Percentiles rank a stretch among this genome's conserved stretches.
These are phyloP conservation scores for Tripterygium wilfordii DNA, from an alignment of 177 flowering plant species.

Conservation along the genomic window DNA sequence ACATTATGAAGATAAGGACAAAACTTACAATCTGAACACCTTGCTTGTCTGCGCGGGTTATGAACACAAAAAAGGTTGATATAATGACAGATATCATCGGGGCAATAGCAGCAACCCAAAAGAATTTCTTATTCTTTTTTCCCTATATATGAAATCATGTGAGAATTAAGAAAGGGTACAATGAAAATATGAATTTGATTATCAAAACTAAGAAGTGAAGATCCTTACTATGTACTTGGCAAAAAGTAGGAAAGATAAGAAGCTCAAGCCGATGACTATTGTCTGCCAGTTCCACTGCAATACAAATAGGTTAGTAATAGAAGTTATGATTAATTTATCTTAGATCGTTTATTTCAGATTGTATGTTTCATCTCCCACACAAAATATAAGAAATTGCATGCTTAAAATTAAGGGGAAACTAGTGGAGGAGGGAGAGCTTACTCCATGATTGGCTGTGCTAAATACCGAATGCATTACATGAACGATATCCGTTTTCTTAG, in stretches of 20 bases:
- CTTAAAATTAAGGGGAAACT: neutral
- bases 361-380: too few species aligned
- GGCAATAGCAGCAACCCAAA: slow-evolving; percentile 93
- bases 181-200: neutral
- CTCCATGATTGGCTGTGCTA: slow-evolving; percentile 66
- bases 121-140: slow-evolving; percentile 72
- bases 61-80: slow-evolving; percentile 77
- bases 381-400: too few species aligned
- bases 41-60: slow-evolving; percentile 75
- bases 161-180: slow-evolving; percentile 1
- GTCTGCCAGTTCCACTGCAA: slow-evolving; percentile 99
- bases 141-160: slow-evolving; percentile 46
- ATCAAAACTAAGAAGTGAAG: neutral
- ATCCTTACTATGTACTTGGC: slow-evolving; percentile 78
- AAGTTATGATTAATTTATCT: too few species aligned
- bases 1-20: neutral
- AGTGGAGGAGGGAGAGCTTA: slow-evolving; percentile 20
- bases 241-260: slow-evolving; percentile 64
- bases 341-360: too few species aligned
- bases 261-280: slow-evolving; percentile 63
- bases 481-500: slow-evolving; percentile 70
- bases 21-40: slow-evolving; percentile 80
- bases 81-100: slow-evolving; percentile 81
- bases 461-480: slow-evolving; percentile 78
- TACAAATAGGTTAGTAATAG: neutral